Conservation (phyloP, 768 basidiomycete species). For the Termitomyces heimii region DNA sequence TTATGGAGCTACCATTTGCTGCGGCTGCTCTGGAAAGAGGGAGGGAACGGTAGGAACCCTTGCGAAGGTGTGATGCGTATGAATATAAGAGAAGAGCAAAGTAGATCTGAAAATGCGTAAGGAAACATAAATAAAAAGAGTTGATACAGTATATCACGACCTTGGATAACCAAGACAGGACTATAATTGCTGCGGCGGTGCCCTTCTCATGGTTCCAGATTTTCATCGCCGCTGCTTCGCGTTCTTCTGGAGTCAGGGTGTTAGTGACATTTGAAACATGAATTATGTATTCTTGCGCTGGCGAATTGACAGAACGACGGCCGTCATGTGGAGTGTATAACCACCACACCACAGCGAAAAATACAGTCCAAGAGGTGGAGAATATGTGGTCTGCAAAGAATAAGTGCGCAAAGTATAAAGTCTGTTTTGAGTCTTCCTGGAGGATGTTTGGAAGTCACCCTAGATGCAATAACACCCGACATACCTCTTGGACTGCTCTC, state of each 20-base stretch:
- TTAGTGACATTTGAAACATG: slow-evolving; percentile 47
- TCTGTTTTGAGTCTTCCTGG: slow-evolving; percentile 85
- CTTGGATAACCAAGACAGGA: slow-evolving; percentile 85
- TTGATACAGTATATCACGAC: slow-evolving; percentile 33
- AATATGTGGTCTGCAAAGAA: slow-evolving; percentile 91
- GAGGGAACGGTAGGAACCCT: slow-evolving; percentile 83
- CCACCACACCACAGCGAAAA: slow-evolving; percentile 92
- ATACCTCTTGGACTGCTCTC: slow-evolving; percentile 76
- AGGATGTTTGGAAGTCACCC: slow-evolving; percentile 13
- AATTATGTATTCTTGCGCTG: slow-evolving; percentile 85
- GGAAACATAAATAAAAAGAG: background rate
- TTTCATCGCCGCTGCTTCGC: slow-evolving; percentile 63
- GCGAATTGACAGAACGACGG: slow-evolving; percentile 68
- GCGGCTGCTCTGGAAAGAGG: slow-evolving; percentile 46
- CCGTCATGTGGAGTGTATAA: slow-evolving; percentile 90
- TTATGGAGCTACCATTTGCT: slow-evolving; percentile 21
- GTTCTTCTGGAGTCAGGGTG: slow-evolving; percentile 58
- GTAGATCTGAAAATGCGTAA: slow-evolving; percentile 61
- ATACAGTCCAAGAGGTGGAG: slow-evolving; percentile 86
- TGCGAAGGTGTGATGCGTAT: slow-evolving; percentile 87
- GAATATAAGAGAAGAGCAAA: slow-evolving; percentile 89
- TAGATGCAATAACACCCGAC: slow-evolving; percentile 23
- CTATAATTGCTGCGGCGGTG: slow-evolving; percentile 67
- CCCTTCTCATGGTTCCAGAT: slow-evolving; percentile 93
- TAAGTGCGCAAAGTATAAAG: slow-evolving; percentile 85